Base-by-base conservation (phyloP, 345 rosid genomes). In the Reutealis trisperma region DNA sequence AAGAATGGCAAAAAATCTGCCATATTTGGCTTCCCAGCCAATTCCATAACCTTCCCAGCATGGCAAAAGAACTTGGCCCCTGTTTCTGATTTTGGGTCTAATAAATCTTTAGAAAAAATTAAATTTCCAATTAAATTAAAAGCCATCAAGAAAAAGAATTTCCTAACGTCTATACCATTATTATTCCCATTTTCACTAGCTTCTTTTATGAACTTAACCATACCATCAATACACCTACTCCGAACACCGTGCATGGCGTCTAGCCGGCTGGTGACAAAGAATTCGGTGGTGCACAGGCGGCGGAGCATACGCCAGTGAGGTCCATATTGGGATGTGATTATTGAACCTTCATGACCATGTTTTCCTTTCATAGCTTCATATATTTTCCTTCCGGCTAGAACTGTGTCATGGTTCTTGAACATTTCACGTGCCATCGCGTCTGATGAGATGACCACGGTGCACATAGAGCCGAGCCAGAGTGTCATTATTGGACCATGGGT, bases 251-350 rank as follows among this genome's bases (percentile, higher is more conserved):
- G 68, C 86, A 75, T 86, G 15, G 89, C 84, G 7, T 94, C 95
- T 3, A 94, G 87, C 10, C 97, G 90, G 69, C 88, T 82, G 0
- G 85, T 74, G 30, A 83, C 87, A 63, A 94, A 94, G 80, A 94
- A 92, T 77, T 94, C 89, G 34, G 86, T 84, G 60, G 87, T 89
- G 79, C 88, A 84, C 0, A 94, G 76, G 12, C 98, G 86, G 65
- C 97, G 77, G 14, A 92, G 52, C 90, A 92, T 86, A 21, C 95
- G 84, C 97, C 98, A 94, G 42, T 90, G 87, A 0, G 91, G 71
- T 13, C 98, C 98, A 37, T 92, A 94, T 70, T 90, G 97, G 41
- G 97, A 75, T 1, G 95, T 94, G 72, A 94, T 89, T 1, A 92
- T 72, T 0, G 95, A 92, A 5, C 94, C 93, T 21, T 88, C 92